Conservation (phyloP, 371 early-diverging fungal species). For the Batkoa obscura region DNA sequence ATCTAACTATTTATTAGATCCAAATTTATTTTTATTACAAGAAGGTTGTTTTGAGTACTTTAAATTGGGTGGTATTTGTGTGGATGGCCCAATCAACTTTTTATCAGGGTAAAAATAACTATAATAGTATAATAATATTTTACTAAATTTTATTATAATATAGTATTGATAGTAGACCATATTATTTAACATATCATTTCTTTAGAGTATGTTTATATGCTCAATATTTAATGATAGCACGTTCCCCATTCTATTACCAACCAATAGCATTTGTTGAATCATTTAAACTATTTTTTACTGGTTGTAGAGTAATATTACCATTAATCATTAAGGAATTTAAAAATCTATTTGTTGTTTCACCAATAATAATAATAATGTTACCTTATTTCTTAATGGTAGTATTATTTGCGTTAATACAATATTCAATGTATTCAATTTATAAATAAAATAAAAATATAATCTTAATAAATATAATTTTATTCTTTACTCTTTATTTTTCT, state of each 20-base stretch:
- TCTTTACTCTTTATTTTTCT: too few relatives aligned
- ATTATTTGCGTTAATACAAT: too few relatives aligned
- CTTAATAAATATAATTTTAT: too few relatives aligned
- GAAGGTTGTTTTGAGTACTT: slow-evolving; percentile 80
- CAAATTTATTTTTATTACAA: slow-evolving; percentile 22
- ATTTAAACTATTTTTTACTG: not conserved
- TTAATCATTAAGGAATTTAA: not conserved
- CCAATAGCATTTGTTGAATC: not conserved
- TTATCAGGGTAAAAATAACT: slow-evolving; percentile 37
- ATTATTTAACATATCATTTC: slow-evolving; percentile 4
- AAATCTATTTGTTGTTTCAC: too few relatives aligned
- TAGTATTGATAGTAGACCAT: not conserved
- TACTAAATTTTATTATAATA: not conserved
- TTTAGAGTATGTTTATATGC: slow-evolving; percentile 4
- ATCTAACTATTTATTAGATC: slow-evolving; percentile 2
- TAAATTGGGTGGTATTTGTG: slow-evolving; percentile 53
- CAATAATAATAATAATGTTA: too few relatives aligned
- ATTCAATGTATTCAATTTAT: too few relatives aligned
- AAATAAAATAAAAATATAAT: too few relatives aligned
- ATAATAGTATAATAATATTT: not conserved
- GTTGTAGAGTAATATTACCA: not conserved
- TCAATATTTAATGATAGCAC: not conserved
- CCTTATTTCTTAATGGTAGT: too few relatives aligned
- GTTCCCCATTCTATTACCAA: not conserved
- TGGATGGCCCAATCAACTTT: slow-evolving; percentile 65